phyloP scores from a whole-genome alignment of 1,284 basidiomycete genomes.

The Ustilago shanxiensis region DNA sequence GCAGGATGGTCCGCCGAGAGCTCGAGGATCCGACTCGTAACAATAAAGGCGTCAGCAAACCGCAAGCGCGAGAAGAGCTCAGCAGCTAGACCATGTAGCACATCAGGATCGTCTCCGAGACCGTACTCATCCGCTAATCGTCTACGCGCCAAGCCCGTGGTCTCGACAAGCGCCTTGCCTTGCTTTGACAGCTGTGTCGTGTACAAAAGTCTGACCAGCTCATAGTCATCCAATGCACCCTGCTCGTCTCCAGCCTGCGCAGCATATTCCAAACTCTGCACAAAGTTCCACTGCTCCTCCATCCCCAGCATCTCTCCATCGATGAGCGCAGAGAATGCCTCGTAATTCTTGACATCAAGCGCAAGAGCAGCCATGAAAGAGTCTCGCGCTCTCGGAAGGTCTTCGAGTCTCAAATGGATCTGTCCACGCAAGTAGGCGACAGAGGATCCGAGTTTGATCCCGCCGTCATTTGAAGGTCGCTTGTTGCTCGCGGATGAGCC shows the following conservation, averaged over 20 bases:
- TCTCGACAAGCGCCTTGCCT: conserved; percentile 34
- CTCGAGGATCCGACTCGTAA: conserved; percentile 75
- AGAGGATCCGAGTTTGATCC: conserved; percentile 69
- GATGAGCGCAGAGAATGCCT: conserved; percentile 90
- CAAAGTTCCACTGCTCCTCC: conserved; percentile 85
- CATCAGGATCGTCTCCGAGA: conserved; percentile 89
- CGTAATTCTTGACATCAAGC: conserved; percentile 96
- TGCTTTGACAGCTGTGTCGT: conserved; percentile 87
- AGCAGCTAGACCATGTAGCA: conserved; percentile 91
- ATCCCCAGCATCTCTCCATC: conserved; percentile 78
- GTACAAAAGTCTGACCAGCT: conserved; percentile 91
- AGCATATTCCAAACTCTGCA: conserved; percentile 84
- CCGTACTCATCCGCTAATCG: conserved; percentile 78
- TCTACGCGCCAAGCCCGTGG: conserved; percentile 60
- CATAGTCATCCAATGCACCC: conserved; percentile 77
- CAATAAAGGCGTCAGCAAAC: conserved; percentile 91
- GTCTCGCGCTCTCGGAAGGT: conserved; percentile 87
- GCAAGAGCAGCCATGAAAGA: conserved; percentile 94
- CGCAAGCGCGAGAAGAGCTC: conserved; percentile 87
- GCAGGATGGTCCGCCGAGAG: conserved; percentile 59
- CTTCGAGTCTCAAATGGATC: conserved; percentile 91
- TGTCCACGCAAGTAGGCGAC: conserved; percentile 92
- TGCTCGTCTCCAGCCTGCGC: conserved; percentile 78
- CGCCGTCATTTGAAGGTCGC: conserved; percentile 67
- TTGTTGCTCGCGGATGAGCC: conserved; percentile 42